Evolutionary conservation across 768 basidiomycete species (phyloP).

Genomic region (Boletus fagicola): DNA sequence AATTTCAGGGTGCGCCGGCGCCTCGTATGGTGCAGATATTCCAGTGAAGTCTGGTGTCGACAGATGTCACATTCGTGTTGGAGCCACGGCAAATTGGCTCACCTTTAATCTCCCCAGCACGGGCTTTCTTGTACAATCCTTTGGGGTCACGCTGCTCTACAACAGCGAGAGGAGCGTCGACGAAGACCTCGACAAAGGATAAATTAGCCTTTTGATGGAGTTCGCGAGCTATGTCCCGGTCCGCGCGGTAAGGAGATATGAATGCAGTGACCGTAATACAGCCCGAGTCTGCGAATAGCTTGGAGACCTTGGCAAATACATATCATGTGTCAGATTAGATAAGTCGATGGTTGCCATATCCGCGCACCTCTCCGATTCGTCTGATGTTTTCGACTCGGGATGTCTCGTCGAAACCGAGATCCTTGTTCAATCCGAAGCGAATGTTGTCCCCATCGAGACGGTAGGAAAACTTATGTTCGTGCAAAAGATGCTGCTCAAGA

Average conservation of each 20-base stretch:
- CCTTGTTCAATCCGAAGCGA: constrained; percentile 94
- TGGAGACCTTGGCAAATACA: constrained; percentile 66
- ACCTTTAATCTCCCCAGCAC: constrained; percentile 96
- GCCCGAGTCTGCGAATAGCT: constrained; percentile 86
- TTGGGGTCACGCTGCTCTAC: constrained; percentile 96
- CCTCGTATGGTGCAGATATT: constrained; percentile 95
- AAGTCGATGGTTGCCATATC: background rate
- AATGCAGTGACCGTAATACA: constrained; percentile 92
- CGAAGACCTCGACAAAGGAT: constrained; percentile 90
- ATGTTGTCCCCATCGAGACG: constrained; percentile 96
- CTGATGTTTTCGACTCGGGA: constrained; percentile 96
- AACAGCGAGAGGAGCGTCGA: constrained; percentile 86
- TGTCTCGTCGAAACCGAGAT: constrained; percentile 89
- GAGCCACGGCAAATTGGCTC: constrained; percentile 11
- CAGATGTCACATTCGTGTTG: constrained; percentile 6
- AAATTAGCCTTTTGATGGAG: constrained; percentile 73
- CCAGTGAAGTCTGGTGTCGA: constrained; percentile 87
- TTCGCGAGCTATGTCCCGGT: constrained; percentile 78
- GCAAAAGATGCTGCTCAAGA: constrained; percentile 91
- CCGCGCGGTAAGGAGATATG: constrained; percentile 94
- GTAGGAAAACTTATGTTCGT: constrained; percentile 81
- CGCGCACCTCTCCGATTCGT: constrained; percentile 85
- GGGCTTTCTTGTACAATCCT: constrained; percentile 94
- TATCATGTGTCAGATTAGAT: constrained; percentile 12
- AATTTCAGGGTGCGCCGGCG: constrained; percentile 80